Evolutionary conservation across 108 stramenopile genomes (phyloP).

Genomic region (Nitzschia sp.): DNA sequence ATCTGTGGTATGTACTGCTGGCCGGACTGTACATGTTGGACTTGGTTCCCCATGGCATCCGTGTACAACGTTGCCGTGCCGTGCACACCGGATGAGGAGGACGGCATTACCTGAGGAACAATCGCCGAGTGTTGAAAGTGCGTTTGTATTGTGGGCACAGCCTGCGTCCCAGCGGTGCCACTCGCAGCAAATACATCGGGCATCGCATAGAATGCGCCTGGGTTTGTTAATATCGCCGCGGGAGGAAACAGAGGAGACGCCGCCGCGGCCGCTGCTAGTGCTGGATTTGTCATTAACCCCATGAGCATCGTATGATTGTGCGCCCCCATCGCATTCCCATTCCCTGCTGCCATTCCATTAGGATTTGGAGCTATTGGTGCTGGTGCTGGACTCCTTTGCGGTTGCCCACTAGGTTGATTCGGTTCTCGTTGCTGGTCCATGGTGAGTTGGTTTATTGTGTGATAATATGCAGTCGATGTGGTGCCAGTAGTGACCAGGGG

Average conservation of each 20-base stretch:
- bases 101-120: not conserved
- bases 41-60: constrained; percentile 7
- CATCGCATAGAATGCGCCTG: constrained; percentile 46
- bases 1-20: constrained; percentile 8
- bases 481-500: too few relatives aligned
- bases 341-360: not conserved
- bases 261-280: constrained; percentile 44
- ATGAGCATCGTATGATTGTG: constrained; percentile 21
- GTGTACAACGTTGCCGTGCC: not conserved
- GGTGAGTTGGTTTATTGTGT: too few relatives aligned
- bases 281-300: constrained; percentile 46
- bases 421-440: constrained; percentile 17
- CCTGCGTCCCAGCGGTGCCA: not conserved
- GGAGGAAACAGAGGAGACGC: constrained; percentile 44
- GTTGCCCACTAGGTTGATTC: constrained; percentile 13
- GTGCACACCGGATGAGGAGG: not conserved
- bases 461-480: too few relatives aligned
- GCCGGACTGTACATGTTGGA: constrained; percentile 1
- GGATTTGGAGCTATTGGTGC: constrained; percentile 22
- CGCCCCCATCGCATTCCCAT: not conserved
- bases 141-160: not conserved
- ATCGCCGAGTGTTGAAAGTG: not conserved
- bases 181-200: constrained; percentile 27
- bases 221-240: constrained; percentile 47
- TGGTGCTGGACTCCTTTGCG: constrained; percentile 7